These are phyloP conservation scores for Pythium biforme DNA, from an alignment of 352 stramenopile genomes.

Conservation along the genomic window DNA sequence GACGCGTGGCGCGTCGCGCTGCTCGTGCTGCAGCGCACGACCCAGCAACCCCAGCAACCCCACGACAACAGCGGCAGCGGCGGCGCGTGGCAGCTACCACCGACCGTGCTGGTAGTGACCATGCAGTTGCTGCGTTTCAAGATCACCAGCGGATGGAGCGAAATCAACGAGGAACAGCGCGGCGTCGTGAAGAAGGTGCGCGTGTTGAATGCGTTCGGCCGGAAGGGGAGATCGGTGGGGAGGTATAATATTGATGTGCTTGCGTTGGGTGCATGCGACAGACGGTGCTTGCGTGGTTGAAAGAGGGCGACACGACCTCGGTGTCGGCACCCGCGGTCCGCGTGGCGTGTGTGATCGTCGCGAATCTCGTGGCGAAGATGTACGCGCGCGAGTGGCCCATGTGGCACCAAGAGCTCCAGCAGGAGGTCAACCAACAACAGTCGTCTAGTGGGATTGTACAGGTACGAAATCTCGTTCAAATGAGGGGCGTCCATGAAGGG, in stretches of 20 bases:
- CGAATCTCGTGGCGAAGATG: slow-evolving; percentile 26
- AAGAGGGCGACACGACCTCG: background rate
- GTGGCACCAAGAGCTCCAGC: slow-evolving; percentile 25
- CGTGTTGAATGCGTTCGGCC: too few relatives aligned
- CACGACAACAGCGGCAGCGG: slow-evolving; percentile 9
- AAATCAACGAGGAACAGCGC: slow-evolving; percentile 36
- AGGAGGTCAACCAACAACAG: slow-evolving; percentile 5
- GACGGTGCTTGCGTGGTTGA: slow-evolving; percentile 25
- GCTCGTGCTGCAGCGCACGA: slow-evolving; percentile 44
- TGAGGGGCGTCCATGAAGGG: too few relatives aligned
- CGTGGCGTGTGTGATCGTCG: slow-evolving; percentile 22
- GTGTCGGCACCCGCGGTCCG: slow-evolving; percentile 18
- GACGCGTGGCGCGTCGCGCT: slow-evolving; percentile 61
- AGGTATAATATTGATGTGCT: too few relatives aligned
- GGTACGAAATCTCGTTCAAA: background rate
- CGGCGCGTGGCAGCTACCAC: slow-evolving; percentile 15
- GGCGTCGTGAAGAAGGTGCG: slow-evolving; percentile 45
- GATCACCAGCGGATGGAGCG: slow-evolving; percentile 49
- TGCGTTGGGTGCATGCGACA: background rate
- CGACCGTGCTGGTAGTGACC: slow-evolving; percentile 52
- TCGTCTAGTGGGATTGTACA: background rate
- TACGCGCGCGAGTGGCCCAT: slow-evolving; percentile 16
- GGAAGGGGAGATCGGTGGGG: too few relatives aligned
- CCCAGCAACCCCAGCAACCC: background rate
- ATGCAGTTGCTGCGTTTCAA: slow-evolving; percentile 75